These are phyloP conservation scores for Xylariaceae sp. DNA, from an alignment of 2,329 filamentous ascomycete genomes.

Conservation along the genomic window DNA sequence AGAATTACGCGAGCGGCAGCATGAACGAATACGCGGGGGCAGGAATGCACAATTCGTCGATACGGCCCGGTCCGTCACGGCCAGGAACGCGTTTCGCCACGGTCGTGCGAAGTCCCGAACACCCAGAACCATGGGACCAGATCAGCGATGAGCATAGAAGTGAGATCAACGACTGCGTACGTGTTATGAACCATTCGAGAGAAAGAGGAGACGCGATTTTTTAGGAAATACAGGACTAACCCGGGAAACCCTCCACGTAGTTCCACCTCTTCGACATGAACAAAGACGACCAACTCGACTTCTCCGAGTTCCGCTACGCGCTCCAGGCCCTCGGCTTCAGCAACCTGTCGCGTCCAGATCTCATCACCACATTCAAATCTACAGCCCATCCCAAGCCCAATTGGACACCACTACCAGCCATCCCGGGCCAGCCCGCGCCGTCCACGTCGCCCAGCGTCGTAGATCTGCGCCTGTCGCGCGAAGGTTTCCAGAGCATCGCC, in stretches of 20 bases:
- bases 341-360: constrained; percentile 78
- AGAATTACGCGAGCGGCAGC: constrained; percentile 30
- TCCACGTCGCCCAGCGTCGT: constrained; percentile 53
- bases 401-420: constrained; percentile 42
- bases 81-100: constrained; percentile 30
- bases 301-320: constrained; percentile 96
- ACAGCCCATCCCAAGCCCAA: constrained; percentile 68
- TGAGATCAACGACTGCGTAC: constrained; percentile 88
- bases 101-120: constrained; percentile 29
- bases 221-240: too few species aligned
- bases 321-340: constrained; percentile 87
- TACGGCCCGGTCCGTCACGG: constrained; percentile 28
- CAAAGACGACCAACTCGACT: constrained; percentile 89
- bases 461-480: constrained; percentile 67
- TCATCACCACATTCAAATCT: constrained; percentile 73
- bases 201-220: not conserved
- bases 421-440: constrained; percentile 42
- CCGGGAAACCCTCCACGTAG: constrained; percentile 38
- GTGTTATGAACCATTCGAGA: constrained; percentile 32
- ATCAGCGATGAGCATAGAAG: constrained; percentile 85
- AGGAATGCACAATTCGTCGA: constrained; percentile 27
- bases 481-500: constrained; percentile 69
- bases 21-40: constrained; percentile 30
- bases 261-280: constrained; percentile 96
- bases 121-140: constrained; percentile 36